A percentile compares a stretch with the other conserved stretches of the same genome.
Conservation (phyloP, 305 asterid species). For the Fraxinus greggii region DNA sequence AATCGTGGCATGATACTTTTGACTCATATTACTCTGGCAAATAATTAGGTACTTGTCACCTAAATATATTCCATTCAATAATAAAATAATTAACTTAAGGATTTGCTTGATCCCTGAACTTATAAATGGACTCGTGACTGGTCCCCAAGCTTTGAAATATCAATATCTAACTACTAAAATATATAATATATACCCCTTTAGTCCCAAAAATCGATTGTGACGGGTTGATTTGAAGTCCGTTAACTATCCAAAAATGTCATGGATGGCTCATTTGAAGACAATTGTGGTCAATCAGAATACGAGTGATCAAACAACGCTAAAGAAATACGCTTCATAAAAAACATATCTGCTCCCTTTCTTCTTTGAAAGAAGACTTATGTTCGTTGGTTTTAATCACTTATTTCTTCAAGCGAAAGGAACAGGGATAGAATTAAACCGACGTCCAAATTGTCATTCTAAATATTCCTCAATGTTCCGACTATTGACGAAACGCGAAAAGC, state of each 20-base stretch:
- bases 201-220: background rate
- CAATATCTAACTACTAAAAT: background rate
- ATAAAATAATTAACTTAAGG: background rate
- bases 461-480: background rate
- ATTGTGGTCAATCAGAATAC: background rate
- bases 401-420: background rate
- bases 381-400: too few species aligned
- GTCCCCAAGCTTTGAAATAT: background rate
- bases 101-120: background rate
- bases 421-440: background rate
- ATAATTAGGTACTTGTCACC: background rate
- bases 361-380: background rate
- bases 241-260: background rate
- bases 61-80: background rate
- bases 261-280: background rate
- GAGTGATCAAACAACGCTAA: background rate
- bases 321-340: too few species aligned
- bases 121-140: background rate
- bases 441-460: too few species aligned
- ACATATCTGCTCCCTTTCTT: rapidly evolving
- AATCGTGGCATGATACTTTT: background rate
- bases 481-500: background rate
- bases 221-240: too few species aligned
- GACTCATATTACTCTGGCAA: background rate
- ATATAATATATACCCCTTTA: background rate